Conservation (phyloP, 2,329 filamentous ascomycete species). For the Claviceps pazoutovae region DNA sequence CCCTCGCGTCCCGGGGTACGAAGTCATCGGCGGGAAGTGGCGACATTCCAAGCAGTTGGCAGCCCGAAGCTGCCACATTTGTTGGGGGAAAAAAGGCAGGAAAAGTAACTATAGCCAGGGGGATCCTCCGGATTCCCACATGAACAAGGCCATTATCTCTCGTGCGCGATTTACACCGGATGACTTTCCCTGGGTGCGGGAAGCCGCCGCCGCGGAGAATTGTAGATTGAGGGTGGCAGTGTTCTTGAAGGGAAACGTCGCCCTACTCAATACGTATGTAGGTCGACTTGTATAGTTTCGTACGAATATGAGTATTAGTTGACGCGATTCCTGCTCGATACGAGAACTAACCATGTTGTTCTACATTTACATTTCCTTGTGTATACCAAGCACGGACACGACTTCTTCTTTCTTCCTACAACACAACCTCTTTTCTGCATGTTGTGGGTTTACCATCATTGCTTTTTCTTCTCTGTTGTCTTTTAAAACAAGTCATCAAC, state of each 20-base stretch:
- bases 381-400: not conserved
- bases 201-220: not conserved
- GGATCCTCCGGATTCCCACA: not conserved
- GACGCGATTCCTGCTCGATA: not conserved
- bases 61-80: not conserved
- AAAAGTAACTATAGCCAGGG: not conserved
- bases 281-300: too few relatives aligned
- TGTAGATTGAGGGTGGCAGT: not conserved
- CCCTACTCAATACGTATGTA: too few relatives aligned
- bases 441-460: not conserved
- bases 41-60: too few relatives aligned
- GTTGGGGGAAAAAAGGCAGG: not conserved
- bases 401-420: not conserved
- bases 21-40: too few relatives aligned
- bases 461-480: not conserved
- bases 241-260: too few relatives aligned
- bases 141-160: not conserved
- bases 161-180: not conserved
- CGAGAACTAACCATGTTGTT: not conserved
- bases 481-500: conserved; percentile 67
- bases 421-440: not conserved
- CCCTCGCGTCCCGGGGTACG: not conserved
- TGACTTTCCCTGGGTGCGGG: not conserved
- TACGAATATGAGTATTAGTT: not conserved
- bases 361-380: not conserved